Evolutionary conservation across 352 stramenopile species (phyloP).

Genomic region (Peronospora destructor): DNA sequence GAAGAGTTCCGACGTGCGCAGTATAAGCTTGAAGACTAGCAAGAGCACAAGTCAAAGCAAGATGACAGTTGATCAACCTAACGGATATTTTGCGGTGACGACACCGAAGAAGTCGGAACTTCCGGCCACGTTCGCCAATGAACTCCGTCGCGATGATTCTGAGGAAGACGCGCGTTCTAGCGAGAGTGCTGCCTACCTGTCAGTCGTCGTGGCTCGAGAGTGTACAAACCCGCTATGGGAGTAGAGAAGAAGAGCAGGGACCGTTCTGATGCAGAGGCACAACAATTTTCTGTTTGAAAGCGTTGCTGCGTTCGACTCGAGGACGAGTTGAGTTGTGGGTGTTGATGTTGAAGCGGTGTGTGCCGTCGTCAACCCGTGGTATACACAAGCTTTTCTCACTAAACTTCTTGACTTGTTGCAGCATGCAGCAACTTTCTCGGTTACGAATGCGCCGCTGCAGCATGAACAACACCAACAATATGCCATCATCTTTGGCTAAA

Average conservation of each 20-base stretch:
- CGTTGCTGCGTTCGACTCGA: not conserved
- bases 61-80: slow-evolving; percentile 18
- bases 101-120: slow-evolving; percentile 41
- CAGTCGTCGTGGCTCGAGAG: slow-evolving; percentile 52
- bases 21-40: slow-evolving; percentile 15
- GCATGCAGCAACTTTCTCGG: too few species aligned
- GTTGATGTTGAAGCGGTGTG: too few species aligned
- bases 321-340: not conserved
- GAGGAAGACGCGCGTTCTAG: slow-evolving; percentile 13
- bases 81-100: slow-evolving; percentile 32
- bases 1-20: slow-evolving; percentile 17
- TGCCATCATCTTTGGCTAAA: too few species aligned
- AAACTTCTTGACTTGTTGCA: too few species aligned
- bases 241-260: slow-evolving; percentile 13
- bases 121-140: slow-evolving; percentile 38
- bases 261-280: slow-evolving; percentile 25
- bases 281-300: slow-evolving; percentile 14
- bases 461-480: too few species aligned
- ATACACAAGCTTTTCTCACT: too few species aligned
- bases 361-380: too few species aligned
- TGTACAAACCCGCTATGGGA: slow-evolving; percentile 56
- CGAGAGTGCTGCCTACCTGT: slow-evolving; percentile 34
- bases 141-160: slow-evolving; percentile 22
- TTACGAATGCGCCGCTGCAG: too few species aligned
- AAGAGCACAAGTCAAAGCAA: slow-evolving; percentile 26